Evolutionary conservation across 805 yeast genomes (phyloP).

Genomic region (Metschnikowia corniflorae): DNA sequence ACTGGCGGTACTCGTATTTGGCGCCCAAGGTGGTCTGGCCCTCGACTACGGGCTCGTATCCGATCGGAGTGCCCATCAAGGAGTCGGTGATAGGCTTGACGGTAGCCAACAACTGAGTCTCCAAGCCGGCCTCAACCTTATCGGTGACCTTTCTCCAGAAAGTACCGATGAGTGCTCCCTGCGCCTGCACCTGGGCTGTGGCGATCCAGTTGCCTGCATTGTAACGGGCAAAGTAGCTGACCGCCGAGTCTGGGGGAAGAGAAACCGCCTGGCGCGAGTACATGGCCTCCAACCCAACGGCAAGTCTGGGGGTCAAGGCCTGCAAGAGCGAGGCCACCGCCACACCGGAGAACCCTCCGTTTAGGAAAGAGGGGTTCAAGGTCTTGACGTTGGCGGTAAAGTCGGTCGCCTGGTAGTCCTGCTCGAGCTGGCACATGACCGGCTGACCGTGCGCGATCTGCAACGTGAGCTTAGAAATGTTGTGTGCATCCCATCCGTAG

Average conservation of each 20-base stretch:
- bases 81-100: constrained; percentile 72
- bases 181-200: constrained; percentile 88
- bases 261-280: constrained; percentile 70
- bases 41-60: constrained; percentile 80
- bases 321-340: constrained; percentile 89
- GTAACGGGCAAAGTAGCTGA: constrained; percentile 87
- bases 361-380: constrained; percentile 78
- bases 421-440: constrained; percentile 92
- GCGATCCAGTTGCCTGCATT: constrained; percentile 88
- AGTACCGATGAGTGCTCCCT: constrained; percentile 83
- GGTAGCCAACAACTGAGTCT: constrained; percentile 76
- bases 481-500: constrained; percentile 82
- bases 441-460: constrained; percentile 90
- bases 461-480: constrained; percentile 77
- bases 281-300: constrained; percentile 89
- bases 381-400: constrained; percentile 86
- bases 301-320: constrained; percentile 75
- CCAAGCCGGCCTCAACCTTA: constrained; percentile 92
- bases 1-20: constrained; percentile 95
- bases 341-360: constrained; percentile 82
- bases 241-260: constrained; percentile 84
- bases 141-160: constrained; percentile 94
- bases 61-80: constrained; percentile 74
- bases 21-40: constrained; percentile 94
- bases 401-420: constrained; percentile 88